phyloP scores from a whole-genome alignment of 805 yeast species.

The Nakazawaea siamensis region DNA sequence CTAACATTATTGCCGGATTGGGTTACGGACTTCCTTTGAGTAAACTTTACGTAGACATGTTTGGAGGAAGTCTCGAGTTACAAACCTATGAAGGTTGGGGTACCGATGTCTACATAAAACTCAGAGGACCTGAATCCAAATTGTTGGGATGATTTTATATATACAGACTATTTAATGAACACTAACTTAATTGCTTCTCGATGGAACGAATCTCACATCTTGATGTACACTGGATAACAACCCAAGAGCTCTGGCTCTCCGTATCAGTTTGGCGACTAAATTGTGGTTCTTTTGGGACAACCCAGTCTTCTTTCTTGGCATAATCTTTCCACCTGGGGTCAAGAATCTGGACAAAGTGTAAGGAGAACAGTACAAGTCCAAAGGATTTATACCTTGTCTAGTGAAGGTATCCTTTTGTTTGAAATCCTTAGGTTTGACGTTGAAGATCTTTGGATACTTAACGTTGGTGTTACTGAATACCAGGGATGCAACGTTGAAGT shows the following conservation, averaged over 20 bases:
- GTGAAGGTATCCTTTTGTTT: conserved; percentile 17
- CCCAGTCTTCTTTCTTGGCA: conserved; percentile 66
- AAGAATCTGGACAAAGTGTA: conserved; percentile 57
- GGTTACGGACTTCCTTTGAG: conserved; percentile 92
- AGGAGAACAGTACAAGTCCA: conserved; percentile 67
- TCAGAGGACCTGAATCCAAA: conserved; percentile 26
- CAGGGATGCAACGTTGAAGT: conserved; percentile 56
- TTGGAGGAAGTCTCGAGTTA: conserved; percentile 61
- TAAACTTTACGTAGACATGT: conserved; percentile 62
- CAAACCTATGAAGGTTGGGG: conserved; percentile 75
- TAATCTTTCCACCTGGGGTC: conserved; percentile 66
- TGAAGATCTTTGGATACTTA: conserved; percentile 15
- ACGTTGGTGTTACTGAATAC: conserved; percentile 36
- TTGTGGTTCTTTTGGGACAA: conserved; percentile 60
- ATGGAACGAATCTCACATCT: conserved; percentile 32
- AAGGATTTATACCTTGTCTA: conserved; percentile 49
- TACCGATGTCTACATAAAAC: conserved; percentile 61
- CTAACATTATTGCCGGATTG: conserved; percentile 77
- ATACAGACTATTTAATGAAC: neutral
- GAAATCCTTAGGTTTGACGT: conserved; percentile 7
- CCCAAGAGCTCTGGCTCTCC: conserved; percentile 76
- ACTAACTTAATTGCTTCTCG: conserved; percentile 6
- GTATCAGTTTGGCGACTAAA: conserved; percentile 64
- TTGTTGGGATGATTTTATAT: conserved; percentile 10
- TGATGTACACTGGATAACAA: conserved; percentile 68